Base-by-base conservation (phyloP, 768 basidiomycete genomes). In the Russula virescens region DNA sequence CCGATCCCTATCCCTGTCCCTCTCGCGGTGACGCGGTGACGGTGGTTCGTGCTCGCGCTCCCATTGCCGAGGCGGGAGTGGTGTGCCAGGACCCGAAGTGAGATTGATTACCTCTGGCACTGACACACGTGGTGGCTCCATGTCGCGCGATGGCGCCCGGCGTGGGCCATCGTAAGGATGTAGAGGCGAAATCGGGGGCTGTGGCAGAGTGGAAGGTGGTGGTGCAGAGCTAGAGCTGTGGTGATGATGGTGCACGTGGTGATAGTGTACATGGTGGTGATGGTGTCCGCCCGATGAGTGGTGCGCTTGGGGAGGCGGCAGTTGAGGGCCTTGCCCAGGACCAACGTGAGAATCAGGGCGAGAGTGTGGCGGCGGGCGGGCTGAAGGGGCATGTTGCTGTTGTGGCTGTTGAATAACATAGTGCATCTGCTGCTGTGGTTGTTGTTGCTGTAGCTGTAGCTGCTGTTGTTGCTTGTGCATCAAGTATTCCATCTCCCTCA, bases 211-310 rank as follows among this genome's bases (percentile, higher is more conserved):
- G 51, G 66, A 54, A 26, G 64, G 53, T 6, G 60, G 60, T 13
- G 68, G 64, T 35, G 52, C 59, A 42, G 60, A 62, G 45, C 25
- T 60, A 6, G 64, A 61, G 14, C 65, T 70, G 58, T 72, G 75
- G 55, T 73, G 71, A 35, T 75, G 73, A 59, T 74, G 74, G 53
- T 73, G 72, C 34, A 71, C 68, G 49, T 73, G 70, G 53, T 75
- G 75, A 58, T 71, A 69, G 50, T 73, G 74, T 47, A 72, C 72
- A 48, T 72, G 71, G 53, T 74, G 73, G 47, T 73, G 69, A 14
- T 69, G 70, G 14, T 65, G 64, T 1, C 56, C 66, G 10, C 60
- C 21, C 31, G 55, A 28, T 43, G 63, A 40, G 14, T 68, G 55
- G 52, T 69, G 69, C 10, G 61, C 50, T 47, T 62, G 71, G 11